A percentile compares a stretch with the other conserved stretches of the same genome.
Evolutionary conservation across 768 basidiomycete genomes (phyloP).

Genomic region (Strobilomyces confusus): DNA sequence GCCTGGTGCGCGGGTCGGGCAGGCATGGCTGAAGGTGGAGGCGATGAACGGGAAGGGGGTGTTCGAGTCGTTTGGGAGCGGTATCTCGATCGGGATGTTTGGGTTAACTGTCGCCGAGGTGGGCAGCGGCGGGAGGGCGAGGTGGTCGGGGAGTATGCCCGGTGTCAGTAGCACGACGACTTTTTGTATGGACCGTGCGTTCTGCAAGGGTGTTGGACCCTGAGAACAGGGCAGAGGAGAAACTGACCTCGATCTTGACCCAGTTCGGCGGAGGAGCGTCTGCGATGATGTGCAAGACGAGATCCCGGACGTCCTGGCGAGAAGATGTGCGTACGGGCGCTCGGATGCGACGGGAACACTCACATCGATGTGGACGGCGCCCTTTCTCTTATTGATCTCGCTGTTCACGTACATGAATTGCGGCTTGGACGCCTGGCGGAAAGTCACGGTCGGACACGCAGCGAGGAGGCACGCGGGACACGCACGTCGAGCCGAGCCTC

Average conservation of each 20-base stretch:
- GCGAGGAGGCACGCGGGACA: constrained; percentile 22
- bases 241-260: constrained; percentile 75
- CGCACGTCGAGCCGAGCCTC: constrained; percentile 61
- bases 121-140: constrained; percentile 67
- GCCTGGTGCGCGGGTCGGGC: constrained; percentile 90
- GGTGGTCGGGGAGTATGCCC: constrained; percentile 74
- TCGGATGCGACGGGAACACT: constrained; percentile 24
- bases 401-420: constrained; percentile 77
- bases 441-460: neutral
- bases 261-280: constrained; percentile 84
- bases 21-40: constrained; percentile 86
- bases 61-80: constrained; percentile 30
- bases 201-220: constrained; percentile 40
- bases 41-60: constrained; percentile 61
- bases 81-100: constrained; percentile 50
- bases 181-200: constrained; percentile 67
- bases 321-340: neutral
- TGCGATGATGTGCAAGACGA: constrained; percentile 75
- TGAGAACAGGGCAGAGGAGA: neutral
- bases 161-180: constrained; percentile 80
- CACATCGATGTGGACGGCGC: constrained; percentile 80
- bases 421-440: constrained; percentile 36
- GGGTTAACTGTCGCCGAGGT: constrained; percentile 61
- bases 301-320: constrained; percentile 79
- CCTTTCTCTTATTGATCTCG: constrained; percentile 69